phyloP scores from a whole-genome alignment of 2,329 filamentous ascomycete species.

The Fusarium chaquense region DNA sequence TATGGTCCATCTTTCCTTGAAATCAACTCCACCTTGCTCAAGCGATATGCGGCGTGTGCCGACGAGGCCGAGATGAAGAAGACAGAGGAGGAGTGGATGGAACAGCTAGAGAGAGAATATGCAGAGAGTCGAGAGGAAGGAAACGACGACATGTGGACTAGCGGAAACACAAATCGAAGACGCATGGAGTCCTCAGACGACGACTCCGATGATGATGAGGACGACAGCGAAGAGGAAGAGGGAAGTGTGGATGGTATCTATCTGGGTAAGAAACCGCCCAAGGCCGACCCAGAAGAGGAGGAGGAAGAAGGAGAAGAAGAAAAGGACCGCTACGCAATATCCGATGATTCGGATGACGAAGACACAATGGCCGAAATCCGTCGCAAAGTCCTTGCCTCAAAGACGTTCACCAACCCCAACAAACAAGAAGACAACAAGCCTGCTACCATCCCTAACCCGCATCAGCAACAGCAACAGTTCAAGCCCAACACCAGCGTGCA shows the following conservation, averaged over 20 bases:
- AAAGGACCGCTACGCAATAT: conserved; percentile 79
- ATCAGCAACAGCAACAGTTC: conserved; percentile 55
- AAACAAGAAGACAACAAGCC: conserved; percentile 65
- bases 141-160: conserved; percentile 86
- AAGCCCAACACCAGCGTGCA: conserved; percentile 74
- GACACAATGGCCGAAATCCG: conserved; percentile 92
- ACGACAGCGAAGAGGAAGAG: conserved; percentile 59
- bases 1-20: conserved; percentile 91
- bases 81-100: conserved; percentile 88
- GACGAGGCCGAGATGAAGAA: conserved; percentile 86
- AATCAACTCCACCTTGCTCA: conserved; percentile 87
- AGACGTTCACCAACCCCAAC: conserved; percentile 74
- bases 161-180: conserved; percentile 85
- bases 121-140: conserved; percentile 78
- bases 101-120: conserved; percentile 90
- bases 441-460: conserved; percentile 72
- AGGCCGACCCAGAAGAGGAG: conserved; percentile 52
- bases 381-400: conserved; percentile 89
- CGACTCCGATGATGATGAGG: conserved; percentile 58
- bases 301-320: conserved; percentile 63
- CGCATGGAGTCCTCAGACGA: conserved; percentile 64
- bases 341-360: conserved; percentile 84
- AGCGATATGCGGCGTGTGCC: conserved; percentile 84
- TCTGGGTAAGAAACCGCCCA: conserved; percentile 65
- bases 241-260: conserved; percentile 69